Conservation (phyloP, 495 filamentous ascomycete species). For the Penicillium paradoxum region DNA sequence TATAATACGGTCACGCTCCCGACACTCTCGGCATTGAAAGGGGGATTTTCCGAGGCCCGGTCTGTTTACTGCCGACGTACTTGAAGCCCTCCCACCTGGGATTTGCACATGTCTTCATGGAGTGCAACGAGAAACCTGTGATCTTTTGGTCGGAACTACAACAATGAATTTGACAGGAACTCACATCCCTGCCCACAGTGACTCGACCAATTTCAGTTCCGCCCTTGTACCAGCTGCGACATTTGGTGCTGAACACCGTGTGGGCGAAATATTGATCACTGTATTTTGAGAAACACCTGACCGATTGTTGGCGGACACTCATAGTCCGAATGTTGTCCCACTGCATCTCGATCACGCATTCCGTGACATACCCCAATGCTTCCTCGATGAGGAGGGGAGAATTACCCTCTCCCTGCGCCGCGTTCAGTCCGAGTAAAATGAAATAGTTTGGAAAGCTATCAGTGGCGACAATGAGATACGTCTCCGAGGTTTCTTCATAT, state of each 20-base stretch:
- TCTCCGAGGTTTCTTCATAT: conserved; percentile 46
- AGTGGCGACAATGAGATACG: conserved; percentile 24
- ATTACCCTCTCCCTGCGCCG: conserved; percentile 44
- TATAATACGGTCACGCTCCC: background rate
- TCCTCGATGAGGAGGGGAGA: conserved; percentile 43
- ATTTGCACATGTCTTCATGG: conserved; percentile 30
- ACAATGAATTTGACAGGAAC: background rate
- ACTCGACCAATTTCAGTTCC: conserved; percentile 33
- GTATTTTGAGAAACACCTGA: conserved; percentile 41
- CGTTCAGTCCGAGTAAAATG: conserved; percentile 20
- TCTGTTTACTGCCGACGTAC: too few relatives aligned
- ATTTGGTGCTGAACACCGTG: conserved; percentile 45
- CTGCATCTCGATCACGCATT: conserved; percentile 46
- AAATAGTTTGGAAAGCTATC: conserved; percentile 12
- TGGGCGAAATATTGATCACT: conserved; percentile 45
- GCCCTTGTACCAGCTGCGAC: conserved; percentile 53
- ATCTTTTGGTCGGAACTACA: background rate
- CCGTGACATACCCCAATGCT: conserved; percentile 48
- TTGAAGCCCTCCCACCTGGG: conserved; percentile 43
- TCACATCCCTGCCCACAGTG: conserved; percentile 41
- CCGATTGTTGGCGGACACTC: conserved; percentile 34
- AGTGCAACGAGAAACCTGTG: conserved; percentile 38
- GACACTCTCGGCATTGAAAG: too few relatives aligned
- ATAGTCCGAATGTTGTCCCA: conserved; percentile 45
- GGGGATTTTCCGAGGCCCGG: too few relatives aligned